These are phyloP conservation scores for Vitis labrusca DNA, from an alignment of 164 flowering plant species.

Conservation along the genomic window DNA sequence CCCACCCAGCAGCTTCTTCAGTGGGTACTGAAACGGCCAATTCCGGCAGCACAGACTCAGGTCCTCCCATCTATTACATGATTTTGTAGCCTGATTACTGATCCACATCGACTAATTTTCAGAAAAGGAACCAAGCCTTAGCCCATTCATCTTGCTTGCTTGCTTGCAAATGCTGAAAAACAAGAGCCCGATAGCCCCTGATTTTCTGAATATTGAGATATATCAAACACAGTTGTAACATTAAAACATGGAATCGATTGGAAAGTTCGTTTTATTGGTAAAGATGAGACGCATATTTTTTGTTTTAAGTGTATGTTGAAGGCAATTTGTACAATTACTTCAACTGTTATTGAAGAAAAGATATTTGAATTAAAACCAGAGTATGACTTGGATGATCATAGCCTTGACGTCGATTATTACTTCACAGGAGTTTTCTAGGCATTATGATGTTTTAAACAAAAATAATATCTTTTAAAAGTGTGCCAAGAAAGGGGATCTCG, in stretches of 20 bases:
- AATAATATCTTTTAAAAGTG: too few relatives aligned
- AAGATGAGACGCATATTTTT: conserved; percentile 42
- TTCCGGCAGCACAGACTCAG: conserved; percentile 53
- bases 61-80: conserved; percentile 70
- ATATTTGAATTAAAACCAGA: conserved; percentile 6
- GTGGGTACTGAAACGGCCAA: conserved; percentile 47
- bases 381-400: not conserved
- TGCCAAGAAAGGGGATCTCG: too few relatives aligned
- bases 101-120: conserved; percentile 1
- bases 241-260: conserved; percentile 34
- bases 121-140: not conserved
- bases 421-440: too few relatives aligned
- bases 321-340: conserved; percentile 33
- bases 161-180: conserved; percentile 11
- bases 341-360: conserved; percentile 16
- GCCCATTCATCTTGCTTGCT: conserved; percentile 3
- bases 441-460: too few relatives aligned
- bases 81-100: conserved; percentile 49
- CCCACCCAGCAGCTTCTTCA: conserved; percentile 31
- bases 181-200: conserved; percentile 7
- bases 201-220: conserved; percentile 9
- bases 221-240: conserved; percentile 39
- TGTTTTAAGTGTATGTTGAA: conserved; percentile 33
- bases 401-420: not conserved
- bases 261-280: conserved; percentile 55